Base-by-base conservation (phyloP, 768 basidiomycete genomes). In the Boletus eberwhitei region DNA sequence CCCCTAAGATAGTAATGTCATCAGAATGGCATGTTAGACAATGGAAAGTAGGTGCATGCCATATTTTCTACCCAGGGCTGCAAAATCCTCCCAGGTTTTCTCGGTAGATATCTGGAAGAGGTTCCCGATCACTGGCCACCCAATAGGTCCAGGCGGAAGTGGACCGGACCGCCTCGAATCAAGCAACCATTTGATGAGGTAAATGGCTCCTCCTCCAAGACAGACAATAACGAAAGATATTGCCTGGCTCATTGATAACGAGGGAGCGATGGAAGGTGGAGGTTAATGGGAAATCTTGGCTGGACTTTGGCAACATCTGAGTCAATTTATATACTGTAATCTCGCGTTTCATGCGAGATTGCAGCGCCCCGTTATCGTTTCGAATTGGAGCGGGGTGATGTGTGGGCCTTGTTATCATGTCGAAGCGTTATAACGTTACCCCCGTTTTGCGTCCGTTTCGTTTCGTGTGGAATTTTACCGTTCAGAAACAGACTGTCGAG, bases 61-160 rank as follows among this genome's bases (percentile, higher is more conserved):
- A 59, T 77, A 85, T 64, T 67, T 69, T 55, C 80, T 74, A 3
- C 80, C 76, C 77, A 84, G 79, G 26, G 73, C 70, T 22, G 79
- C 72, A 59, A 82, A 84, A 0, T 75, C 79, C 17, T 79, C 52
- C 82, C 82, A 85, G 53, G 76, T 76, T 57, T 75, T 70, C 35
- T 75, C 72, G 14, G 66, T 62, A 24, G 83, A 79, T 75, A 85
- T 78, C 58, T 82, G 79, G 24, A 81, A 66, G 9, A 79, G 59
- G 59, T 81, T 84, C 16, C 83, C 84, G 31, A 85, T 64, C 16
- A 85, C 22, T 12, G 76, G 83, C 55, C 50, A 59, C 2, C 59
- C 62, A 45, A 43, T 29, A 8, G 65, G 65, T 4, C 65, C 64
- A n/a, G 58, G 63, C n/a, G 65, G 65, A 40, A 55, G 48, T 9